Conservation (phyloP, 2,329 filamentous ascomycete genomes). For the Aspergillus transmontanensis region DNA sequence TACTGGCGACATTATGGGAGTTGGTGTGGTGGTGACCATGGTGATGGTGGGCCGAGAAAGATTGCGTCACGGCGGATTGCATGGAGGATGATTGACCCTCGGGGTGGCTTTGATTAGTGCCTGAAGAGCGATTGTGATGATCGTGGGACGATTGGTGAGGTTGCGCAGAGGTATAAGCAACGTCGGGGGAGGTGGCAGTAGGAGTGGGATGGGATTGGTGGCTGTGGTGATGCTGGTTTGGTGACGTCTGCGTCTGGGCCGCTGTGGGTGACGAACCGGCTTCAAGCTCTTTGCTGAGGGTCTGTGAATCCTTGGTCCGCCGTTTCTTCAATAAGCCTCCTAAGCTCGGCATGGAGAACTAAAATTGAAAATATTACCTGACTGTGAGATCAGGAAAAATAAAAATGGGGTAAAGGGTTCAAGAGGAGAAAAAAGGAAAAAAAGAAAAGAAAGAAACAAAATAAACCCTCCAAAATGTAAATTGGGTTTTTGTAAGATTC, state of each 20-base stretch:
- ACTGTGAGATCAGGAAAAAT: constrained; percentile 19
- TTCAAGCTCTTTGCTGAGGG: constrained; percentile 60
- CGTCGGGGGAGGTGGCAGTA: background rate
- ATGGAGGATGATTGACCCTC: constrained; percentile 37
- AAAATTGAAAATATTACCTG: constrained; percentile 4
- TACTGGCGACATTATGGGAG: constrained; percentile 72
- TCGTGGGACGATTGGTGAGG: constrained; percentile 19
- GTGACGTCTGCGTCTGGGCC: constrained; percentile 67
- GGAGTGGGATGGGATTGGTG: background rate
- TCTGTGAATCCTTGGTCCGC: constrained; percentile 83
- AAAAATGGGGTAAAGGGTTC: background rate
- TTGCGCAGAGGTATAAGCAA: constrained; percentile 23
- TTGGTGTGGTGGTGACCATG: constrained; percentile 44
- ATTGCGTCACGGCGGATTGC: constrained; percentile 40
- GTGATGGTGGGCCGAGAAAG: constrained; percentile 33
- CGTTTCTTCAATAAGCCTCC: constrained; percentile 94
- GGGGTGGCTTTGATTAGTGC: constrained; percentile 19
- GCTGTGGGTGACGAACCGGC: constrained; percentile 65
- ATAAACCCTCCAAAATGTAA: background rate
- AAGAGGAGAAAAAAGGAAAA: background rate
- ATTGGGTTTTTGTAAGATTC: constrained; percentile 1
- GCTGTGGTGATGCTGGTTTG: constrained; percentile 38
- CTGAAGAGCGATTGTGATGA: constrained; percentile 19
- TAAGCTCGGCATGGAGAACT: constrained; percentile 79
- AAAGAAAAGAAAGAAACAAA: background rate